Evolutionary conservation across 805 yeast species (phyloP), one percentile per base, ranked within the genome.

Genomic region (Candida nemodendra): DNA sequence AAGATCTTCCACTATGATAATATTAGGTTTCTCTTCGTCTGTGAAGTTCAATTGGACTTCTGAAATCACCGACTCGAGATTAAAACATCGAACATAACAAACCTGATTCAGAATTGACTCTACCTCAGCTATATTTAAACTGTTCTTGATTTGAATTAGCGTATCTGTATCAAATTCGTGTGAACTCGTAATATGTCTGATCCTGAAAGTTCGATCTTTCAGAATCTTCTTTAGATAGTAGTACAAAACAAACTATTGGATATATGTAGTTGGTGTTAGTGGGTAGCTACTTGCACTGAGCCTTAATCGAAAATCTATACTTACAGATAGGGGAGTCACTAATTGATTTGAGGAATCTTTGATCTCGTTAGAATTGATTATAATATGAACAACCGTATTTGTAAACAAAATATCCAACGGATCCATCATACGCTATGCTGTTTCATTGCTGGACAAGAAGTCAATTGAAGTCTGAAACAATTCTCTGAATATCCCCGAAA

Each of bases 1-100:
- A 5, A 61, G 31, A 29, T 61, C 64, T 39, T 59, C 60, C 12
- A 61, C 40, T 3, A 61, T 50, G 11, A 57, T 19, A 12, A 51
- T 29, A 17, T 45, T 43, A 24, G 18, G 34, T 13, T 24, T 22
- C 9, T 30, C 35, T 12, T 32, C 19, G 24, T 21, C 13, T 4
- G 15, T 27, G 12, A 12, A 12, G 3, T 38, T 15, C 7, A 8
- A 24, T 4, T 41, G 37, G 7, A 44, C 36, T 15, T 47, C 50
- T 8, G 29, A 24, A n/a, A 30, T 11, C 12, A 53, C 25, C 6
- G 47, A 33, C 5, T 30, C 31, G 13, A 55, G 27, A 12, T 34
- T 39, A 26, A 45, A 43, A 32, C 53, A 47, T 18, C 53, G 40
- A 8, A 35, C 41, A 26, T 44, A 34, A 4, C 27, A 32, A 5